phyloP scores from a whole-genome alignment of 805 yeast species.

The Torulaspora indica region DNA sequence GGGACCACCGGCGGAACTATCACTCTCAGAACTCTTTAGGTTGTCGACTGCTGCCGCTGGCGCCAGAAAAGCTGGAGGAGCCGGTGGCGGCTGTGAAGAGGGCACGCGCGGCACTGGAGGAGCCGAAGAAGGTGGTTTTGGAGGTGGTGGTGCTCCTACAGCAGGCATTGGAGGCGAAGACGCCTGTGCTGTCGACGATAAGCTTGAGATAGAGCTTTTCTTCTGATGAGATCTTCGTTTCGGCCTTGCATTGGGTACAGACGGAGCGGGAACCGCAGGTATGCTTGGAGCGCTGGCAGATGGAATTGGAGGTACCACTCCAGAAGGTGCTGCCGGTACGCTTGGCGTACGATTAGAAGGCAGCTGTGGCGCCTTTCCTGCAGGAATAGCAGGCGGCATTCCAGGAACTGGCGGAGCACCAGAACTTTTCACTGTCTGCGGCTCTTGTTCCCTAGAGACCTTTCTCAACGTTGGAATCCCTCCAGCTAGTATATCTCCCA shows the following conservation, averaged over 20 bases:
- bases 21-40: neutral
- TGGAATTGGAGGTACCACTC: slow-evolving; percentile 22
- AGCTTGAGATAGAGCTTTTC: slow-evolving; percentile 12
- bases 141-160: slow-evolving; percentile 14
- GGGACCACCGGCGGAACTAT: slow-evolving; percentile 10
- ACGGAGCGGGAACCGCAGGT: slow-evolving; percentile 13
- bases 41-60: neutral
- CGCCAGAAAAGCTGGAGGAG: slow-evolving; percentile 11
- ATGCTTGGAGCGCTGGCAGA: slow-evolving; percentile 16
- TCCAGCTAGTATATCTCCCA: slow-evolving; percentile 47
- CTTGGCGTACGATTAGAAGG: slow-evolving; percentile 8
- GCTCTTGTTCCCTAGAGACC: slow-evolving; percentile 33
- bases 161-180: slow-evolving; percentile 21
- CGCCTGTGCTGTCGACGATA: slow-evolving; percentile 14
- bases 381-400: slow-evolving; percentile 23
- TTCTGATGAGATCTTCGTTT: slow-evolving; percentile 12
- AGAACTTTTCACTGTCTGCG: slow-evolving; percentile 33
- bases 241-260: slow-evolving; percentile 13
- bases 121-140: slow-evolving; percentile 12
- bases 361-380: slow-evolving; percentile 15
- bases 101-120: slow-evolving; percentile 25
- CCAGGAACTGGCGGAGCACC: slow-evolving; percentile 40
- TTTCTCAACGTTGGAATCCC: slow-evolving; percentile 72
- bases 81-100: slow-evolving; percentile 19
- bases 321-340: slow-evolving; percentile 17